Base-by-base conservation (phyloP, 2,329 filamentous ascomycete genomes). In the Sporothrix mexicana region DNA sequence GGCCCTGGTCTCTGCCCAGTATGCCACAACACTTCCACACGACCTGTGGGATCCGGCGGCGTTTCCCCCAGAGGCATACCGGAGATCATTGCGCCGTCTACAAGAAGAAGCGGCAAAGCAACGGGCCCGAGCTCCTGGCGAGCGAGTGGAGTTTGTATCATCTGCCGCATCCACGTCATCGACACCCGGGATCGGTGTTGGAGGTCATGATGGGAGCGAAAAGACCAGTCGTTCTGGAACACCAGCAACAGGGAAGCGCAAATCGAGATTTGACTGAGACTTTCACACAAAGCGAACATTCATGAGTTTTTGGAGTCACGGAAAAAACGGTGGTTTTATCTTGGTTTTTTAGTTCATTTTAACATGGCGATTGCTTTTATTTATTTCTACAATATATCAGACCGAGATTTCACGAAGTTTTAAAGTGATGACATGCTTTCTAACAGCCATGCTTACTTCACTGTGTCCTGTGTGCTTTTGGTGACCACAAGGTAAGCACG, bases 11-110 rank as follows among this genome's bases (percentile, higher is more conserved):
- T 68, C 66, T 41, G 66, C 53, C 30, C 90, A 93, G 81, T 94
- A 95, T 80, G 84, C 84, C 45, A 93, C 90, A 7, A 90, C 90
- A 1, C 78, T 92, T 62, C 78, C 85, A 0, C 77, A 80, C 1
- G 85, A 87, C 2, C 76, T 90, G 6, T 92, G 89, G 88, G 83
- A 91, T 75, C 88, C 89, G 0, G 78, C 78, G 1, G 83, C 77
- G 3, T 88, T 92, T 74, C 89, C 90, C 0, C 81, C 84, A 10
- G 84, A 84, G 81, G 88, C 88, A 0, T 88, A 83, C 74, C 83
- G 84, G 72, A 84, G 85, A 45, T 82, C 82, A 74, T 79, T 91
- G 73, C 81, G 84, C 36, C 84, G 83, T 77, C 83, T 81, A 72
- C 86, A 88, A 75, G 84, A 84, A 57, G 83, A 81, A 59, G 76